Percentiles rank a stretch among this genome's conserved stretches.
phyloP scores from a whole-genome alignment of 805 yeast species.

The Spathaspora boniae region DNA sequence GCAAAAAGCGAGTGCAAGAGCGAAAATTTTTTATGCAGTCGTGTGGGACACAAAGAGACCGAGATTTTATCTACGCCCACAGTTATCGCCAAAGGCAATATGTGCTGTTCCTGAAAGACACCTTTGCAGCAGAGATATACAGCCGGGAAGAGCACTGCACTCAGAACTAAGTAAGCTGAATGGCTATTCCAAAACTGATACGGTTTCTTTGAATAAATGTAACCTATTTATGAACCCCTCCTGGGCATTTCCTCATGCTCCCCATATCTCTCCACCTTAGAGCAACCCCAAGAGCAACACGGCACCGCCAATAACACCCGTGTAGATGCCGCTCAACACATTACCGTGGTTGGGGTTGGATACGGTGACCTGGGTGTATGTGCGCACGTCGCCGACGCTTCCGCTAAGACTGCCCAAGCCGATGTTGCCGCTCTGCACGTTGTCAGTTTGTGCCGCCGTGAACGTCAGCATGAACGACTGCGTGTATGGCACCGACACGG shows the following conservation, averaged over 20 bases:
- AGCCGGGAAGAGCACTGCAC: no score
- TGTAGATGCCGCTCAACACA: constrained; percentile 1
- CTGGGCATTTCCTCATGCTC: no score
- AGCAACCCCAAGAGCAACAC: constrained; percentile 12
- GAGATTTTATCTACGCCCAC: no score
- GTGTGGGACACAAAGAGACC: neutral
- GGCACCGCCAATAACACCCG: constrained; percentile 16
- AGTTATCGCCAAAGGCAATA: no score
- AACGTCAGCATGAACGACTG: constrained; percentile 26
- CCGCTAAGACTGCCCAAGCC: constrained; percentile 31
- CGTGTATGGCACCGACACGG: constrained; percentile 19
- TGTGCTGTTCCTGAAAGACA: no score
- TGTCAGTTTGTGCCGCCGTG: constrained; percentile 14
- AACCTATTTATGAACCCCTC: no score
- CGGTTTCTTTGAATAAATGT: neutral
- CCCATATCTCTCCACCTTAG: no score
- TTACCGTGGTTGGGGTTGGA: constrained; percentile 10
- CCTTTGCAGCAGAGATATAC: no score
- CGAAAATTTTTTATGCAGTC: neutral
- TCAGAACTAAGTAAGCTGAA: no score
- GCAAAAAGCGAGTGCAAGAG: neutral
- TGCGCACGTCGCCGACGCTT: constrained; percentile 27
- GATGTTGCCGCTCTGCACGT: constrained; percentile 23
- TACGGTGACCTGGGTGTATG: constrained; percentile 27
- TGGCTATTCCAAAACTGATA: no score